Base-by-base conservation (phyloP, 2,329 filamentous ascomycete genomes). In the Ceratocystis lukuohia region DNA sequence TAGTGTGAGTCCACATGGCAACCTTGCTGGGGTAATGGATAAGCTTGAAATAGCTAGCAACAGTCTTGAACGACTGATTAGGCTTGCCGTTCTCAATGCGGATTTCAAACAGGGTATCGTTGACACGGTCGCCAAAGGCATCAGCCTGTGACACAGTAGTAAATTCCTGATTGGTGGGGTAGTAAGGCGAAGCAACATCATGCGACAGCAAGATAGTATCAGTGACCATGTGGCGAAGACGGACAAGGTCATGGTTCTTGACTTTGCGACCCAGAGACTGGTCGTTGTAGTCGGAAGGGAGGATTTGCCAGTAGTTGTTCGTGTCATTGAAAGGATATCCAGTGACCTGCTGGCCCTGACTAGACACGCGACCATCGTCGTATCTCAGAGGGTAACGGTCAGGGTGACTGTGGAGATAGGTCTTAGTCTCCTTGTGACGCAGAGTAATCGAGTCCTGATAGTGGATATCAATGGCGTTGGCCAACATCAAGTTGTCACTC, bases 241-340 rank as follows among this genome's bases (percentile, higher is more conserved):
- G 88, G 67, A 99, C 84, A 64, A 93, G 76, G 70, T 96, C 92
- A 70, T 91, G 88, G 74, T 96, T 91, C 75, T 84, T 86, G 70
- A 99, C 88, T 20, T 79, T 80, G 69, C 84, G 84, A 33, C 84
- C 86, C 12, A 59, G 33, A n/a, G 28, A 28, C 30, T 41, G 17
- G 44, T 80, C 70, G 65, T 82, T 78, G 68, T 84, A 76, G 68
- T 83, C 79, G 5, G 81, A 75, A 7, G 94, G 94, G 45, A 97
- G 77, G 70, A 99, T 87, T 76, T 97, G 88, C 94, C 94, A 99
- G 74, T 95, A 85, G 79, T 99, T 99, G 83, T 99, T 99, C 73
- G 93, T 96, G 74, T 99, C 94, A 70, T 97, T 96, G 81, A 90
- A 94, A 1, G 94, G 94, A 74, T 99, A 99, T 64, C 94, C 94